Percentiles rank a stretch among this genome's conserved stretches.
phyloP scores from a whole-genome alignment of 2,329 filamentous ascomycete species.

The Immersiporthe knoxdaviesiana region DNA sequence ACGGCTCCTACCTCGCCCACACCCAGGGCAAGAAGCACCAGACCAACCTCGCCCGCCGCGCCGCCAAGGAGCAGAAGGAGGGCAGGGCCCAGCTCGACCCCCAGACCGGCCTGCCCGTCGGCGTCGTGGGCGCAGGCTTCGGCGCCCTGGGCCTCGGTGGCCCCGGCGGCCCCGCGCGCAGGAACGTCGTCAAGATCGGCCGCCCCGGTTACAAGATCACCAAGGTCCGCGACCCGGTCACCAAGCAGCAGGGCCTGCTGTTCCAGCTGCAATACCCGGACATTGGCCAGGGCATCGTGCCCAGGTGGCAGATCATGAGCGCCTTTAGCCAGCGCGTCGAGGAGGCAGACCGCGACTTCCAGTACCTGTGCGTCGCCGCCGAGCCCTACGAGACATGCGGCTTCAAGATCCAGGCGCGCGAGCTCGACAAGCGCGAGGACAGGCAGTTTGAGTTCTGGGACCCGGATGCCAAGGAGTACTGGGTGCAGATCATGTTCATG shows the following conservation, averaged over 20 bases:
- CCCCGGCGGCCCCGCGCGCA: conserved; percentile 64
- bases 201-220: conserved; percentile 97
- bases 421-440: conserved; percentile 87
- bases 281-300: conserved; percentile 73
- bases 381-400: conserved; percentile 98
- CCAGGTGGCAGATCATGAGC: conserved; percentile 95
- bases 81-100: conserved; percentile 73
- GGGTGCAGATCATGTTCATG: conserved; percentile 97
- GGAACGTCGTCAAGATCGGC: conserved; percentile 92
- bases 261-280: conserved; percentile 97
- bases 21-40: conserved; percentile 99
- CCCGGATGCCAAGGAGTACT: conserved; percentile 93
- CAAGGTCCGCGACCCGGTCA: conserved; percentile 88
- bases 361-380: conserved; percentile 92
- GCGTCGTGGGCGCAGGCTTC: conserved; percentile 73
- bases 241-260: conserved; percentile 85
- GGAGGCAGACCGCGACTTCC: conserved; percentile 89
- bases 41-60: conserved; percentile 93
- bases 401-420: conserved; percentile 92
- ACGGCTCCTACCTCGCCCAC: conserved; percentile 97
- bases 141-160: conserved; percentile 55
- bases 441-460: conserved; percentile 96
- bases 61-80: conserved; percentile 93
- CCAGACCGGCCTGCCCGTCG: conserved; percentile 71
- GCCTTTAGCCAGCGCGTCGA: conserved; percentile 96